Conservation (phyloP, 331 rosid species). For the Phaseolus coccineus region DNA sequence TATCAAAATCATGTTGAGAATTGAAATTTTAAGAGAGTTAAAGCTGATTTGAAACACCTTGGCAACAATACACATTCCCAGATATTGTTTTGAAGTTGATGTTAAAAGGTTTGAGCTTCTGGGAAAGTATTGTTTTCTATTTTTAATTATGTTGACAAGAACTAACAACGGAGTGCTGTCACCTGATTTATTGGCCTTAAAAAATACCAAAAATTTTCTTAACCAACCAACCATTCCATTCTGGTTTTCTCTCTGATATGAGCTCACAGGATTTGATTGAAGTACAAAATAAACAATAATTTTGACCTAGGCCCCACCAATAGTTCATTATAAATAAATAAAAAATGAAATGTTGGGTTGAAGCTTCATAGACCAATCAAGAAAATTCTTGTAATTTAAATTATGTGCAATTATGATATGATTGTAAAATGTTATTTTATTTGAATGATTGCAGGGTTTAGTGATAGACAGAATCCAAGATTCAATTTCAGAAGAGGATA, state of each 20-base stretch:
- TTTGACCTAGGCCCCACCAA: background rate
- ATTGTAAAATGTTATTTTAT: background rate
- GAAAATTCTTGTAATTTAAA: background rate
- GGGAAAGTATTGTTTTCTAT: background rate
- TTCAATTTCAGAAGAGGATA: slow-evolving; percentile 46
- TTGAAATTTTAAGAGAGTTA: background rate
- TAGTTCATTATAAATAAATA: background rate
- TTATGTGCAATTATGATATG: background rate
- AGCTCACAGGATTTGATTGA: slow-evolving; percentile 17
- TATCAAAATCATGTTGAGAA: background rate
- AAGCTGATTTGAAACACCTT: background rate
- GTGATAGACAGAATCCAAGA: slow-evolving; percentile 65
- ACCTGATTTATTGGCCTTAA: background rate
- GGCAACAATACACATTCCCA: background rate
- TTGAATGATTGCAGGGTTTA: slow-evolving; percentile 52
- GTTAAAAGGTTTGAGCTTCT: background rate
- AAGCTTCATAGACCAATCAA: background rate
- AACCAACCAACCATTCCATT: background rate
- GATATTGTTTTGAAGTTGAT: slow-evolving; percentile 1
- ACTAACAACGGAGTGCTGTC: slow-evolving; percentile 17
- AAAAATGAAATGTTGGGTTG: background rate
- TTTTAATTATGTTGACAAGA: background rate
- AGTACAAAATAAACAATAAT: background rate
- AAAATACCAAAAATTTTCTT: background rate
- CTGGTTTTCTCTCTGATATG: background rate